Base-by-base conservation (phyloP, 768 basidiomycete species). In the Auricularia cornea region DNA sequence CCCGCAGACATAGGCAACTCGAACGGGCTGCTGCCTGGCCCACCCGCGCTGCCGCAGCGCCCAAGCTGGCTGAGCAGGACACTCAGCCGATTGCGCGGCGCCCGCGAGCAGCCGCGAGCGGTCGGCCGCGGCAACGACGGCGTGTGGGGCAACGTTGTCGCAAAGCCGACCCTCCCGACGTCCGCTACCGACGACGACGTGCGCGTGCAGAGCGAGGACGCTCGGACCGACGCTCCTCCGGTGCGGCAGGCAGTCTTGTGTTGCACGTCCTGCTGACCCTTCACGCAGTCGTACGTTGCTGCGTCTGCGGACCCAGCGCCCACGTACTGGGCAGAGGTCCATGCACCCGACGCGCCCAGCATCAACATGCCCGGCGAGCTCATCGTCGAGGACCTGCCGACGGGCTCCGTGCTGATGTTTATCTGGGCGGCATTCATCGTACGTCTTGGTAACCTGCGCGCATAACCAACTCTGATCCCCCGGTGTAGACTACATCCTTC, bases 401-500 rank as follows among this genome's bases (percentile, higher is more conserved):
- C 62, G 12, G 62, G 62, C 48, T 40, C 31, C 62, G 57, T 62
- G 3, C 10, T 56, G 44, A 48, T 31, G 62, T 31, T 62, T 62
- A 23, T 44, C n/a, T 62, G 20, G 48, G 62, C 30, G 48, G 23
- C 51, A 20, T 31, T 61, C 20, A 31, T 62, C 56, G 62, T 32
- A 29, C 16, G 31, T 32, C 48, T 26, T 14, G 14, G 8, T 35
- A n/a, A 29, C 4, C 18, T 32, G 40, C 52, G 10, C 16, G 26
- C 20, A n/a, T 23, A 11, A n/a, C 12, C 38, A 18, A 5, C 12
- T 26, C 26, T 52, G 26, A 56, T 26, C 20, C 30, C 16, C 31
- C 56, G 3, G 6, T 35, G 11, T 20, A 54, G 31, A 54, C 62
- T 44, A 28, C 40, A 2, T 62, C 56, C 16, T 56, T 62, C 11